Base-by-base conservation (phyloP, 2,329 filamentous ascomycete species). In the Phaeosphaeriaceae sp. region DNA sequence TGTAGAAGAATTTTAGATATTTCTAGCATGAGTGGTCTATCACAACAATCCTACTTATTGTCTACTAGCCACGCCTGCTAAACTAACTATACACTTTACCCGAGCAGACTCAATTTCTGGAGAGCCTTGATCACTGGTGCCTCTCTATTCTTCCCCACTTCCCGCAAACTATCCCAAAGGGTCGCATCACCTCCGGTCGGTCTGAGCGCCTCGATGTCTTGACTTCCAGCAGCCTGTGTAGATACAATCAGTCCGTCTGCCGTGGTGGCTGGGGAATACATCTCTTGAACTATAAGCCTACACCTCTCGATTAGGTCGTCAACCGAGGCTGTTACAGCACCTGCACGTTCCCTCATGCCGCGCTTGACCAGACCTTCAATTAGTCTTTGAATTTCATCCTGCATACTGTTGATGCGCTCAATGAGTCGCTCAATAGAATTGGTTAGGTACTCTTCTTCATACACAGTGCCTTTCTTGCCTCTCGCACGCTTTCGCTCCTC, bases 361-460 rank as follows among this genome's bases (percentile, higher is more conserved):
- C 94, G 79, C 48, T 92, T 82, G 54, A 92, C 79, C 49, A 97
- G 77, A 0, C 88, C 92, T 57, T 89, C 86, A 0, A 96, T 83
- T 6, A 97, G 79, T 13, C 86, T 77, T 66, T 85, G 82, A 0
- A 90, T 84, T 70, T 99, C 94, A 1, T 83, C 81, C 42, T 86
- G 82, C 2, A 87, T 82, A 17, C 79, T 80, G 71, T 92, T 91
- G 17, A 96, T 85, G 29, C 92, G 82, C 71, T 96, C 91, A 12
- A 96, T 84, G 28, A 99, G 80, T 18, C 94, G 81, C 11, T 87
- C 84, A 29, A 97, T 86, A 60, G 88, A 93, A 71, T 92, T 94
- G 50, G 96, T 87, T 4, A 99, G 83, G 72, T 99, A 99, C 74
- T 97, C 94, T 69, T 97, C 93, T 73, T 99, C 94, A 73, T 99